Conservation (phyloP, 2,329 filamentous ascomycete genomes). For the Trichoderma arundinaceum region DNA sequence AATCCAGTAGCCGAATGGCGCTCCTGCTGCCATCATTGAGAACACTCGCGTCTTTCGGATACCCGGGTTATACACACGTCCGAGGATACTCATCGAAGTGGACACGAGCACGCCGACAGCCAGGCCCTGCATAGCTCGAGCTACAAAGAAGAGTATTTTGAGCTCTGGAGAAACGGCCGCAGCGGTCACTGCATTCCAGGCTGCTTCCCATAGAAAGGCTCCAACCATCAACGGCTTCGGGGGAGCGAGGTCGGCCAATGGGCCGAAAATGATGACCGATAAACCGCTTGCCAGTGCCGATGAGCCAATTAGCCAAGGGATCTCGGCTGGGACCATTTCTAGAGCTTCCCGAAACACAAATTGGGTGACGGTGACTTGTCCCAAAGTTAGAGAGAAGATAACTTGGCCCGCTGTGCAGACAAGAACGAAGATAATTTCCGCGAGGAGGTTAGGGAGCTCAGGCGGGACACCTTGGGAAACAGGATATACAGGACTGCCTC, state of each 20-base stretch:
- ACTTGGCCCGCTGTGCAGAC: slow-evolving; percentile 18
- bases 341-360: slow-evolving; percentile 18
- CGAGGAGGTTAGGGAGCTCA: slow-evolving; percentile 2
- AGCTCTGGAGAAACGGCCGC: slow-evolving; percentile 6
- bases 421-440: slow-evolving; percentile 17
- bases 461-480: slow-evolving; percentile 16
- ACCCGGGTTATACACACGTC: slow-evolving; percentile 18
- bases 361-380: slow-evolving; percentile 5
- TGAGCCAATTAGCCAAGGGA: slow-evolving; percentile 8
- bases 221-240: slow-evolving; percentile 19
- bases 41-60: slow-evolving; percentile 19
- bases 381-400: slow-evolving; percentile 6
- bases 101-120: slow-evolving; percentile 12
- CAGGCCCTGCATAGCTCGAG: slow-evolving; percentile 20
- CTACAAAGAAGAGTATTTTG: slow-evolving; percentile 23
- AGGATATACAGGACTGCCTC: slow-evolving; percentile 6
- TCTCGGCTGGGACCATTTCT: slow-evolving; percentile 3
- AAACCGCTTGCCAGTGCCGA: slow-evolving; percentile 12
- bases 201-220: slow-evolving; percentile 16
- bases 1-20: slow-evolving; percentile 19
- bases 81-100: slow-evolving; percentile 21
- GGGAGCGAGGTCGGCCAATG: slow-evolving; percentile 12
- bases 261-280: slow-evolving; percentile 15
- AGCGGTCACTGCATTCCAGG: slow-evolving; percentile 13
- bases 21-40: slow-evolving; percentile 18